A percentile compares a stretch with the other conserved stretches of the same genome.
Evolutionary conservation across 805 yeast species (phyloP).

Genomic region (Candida coquimbonensis): DNA sequence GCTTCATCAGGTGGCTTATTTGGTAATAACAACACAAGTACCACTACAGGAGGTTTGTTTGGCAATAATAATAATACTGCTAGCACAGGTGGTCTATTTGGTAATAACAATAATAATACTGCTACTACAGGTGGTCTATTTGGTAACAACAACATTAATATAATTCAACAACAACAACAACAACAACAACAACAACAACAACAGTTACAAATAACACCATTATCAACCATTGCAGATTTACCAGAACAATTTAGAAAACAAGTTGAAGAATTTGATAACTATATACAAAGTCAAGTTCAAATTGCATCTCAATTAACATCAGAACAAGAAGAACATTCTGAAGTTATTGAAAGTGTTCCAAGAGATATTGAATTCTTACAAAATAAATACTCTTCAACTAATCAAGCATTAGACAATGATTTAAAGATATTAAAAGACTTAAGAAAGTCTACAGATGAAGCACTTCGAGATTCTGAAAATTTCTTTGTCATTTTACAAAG

Average conservation of each 20-base stretch:
- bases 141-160: conserved; percentile 12
- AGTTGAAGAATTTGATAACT: conserved; percentile 62
- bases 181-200: conserved; percentile 34
- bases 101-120: not conserved
- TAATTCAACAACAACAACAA: conserved; percentile 17
- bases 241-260: conserved; percentile 67
- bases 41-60: not conserved
- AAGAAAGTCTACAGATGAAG: conserved; percentile 35
- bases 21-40: not conserved
- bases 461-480: conserved; percentile 39
- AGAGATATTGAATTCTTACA: conserved; percentile 60
- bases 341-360: conserved; percentile 63
- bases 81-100: conserved; percentile 8
- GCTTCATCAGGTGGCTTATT: not conserved
- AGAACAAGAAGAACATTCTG: conserved; percentile 55
- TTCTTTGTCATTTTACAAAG: conserved; percentile 48
- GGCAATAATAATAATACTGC: not conserved
- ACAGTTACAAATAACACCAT: conserved; percentile 50
- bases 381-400: conserved; percentile 54
- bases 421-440: conserved; percentile 38
- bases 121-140: conserved; percentile 22
- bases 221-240: conserved; percentile 69
- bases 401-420: conserved; percentile 52
- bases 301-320: conserved; percentile 62
- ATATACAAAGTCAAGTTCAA: conserved; percentile 66